Evolutionary conservation across 2,329 filamentous ascomycete genomes (phyloP).

Genomic region (Torrubiella hemipterigena): DNA sequence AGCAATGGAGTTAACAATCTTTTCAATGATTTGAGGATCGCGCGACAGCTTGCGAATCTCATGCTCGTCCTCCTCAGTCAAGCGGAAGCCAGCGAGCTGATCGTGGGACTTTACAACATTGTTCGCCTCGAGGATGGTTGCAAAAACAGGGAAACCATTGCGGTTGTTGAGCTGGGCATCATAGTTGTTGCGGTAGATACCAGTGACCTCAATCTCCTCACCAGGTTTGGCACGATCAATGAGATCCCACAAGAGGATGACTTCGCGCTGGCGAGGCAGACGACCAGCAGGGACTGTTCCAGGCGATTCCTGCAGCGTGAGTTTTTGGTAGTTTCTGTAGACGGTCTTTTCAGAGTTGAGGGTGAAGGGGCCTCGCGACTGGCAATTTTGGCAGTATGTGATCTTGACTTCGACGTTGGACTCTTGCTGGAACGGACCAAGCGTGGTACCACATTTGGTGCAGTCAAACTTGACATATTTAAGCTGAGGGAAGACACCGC

Average conservation of each 20-base stretch:
- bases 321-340: constrained; percentile 96
- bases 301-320: constrained; percentile 93
- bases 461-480: constrained; percentile 99
- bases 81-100: constrained; percentile 87
- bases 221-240: constrained; percentile 96
- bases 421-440: constrained; percentile 96
- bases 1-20: constrained; percentile 84
- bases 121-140: constrained; percentile 94
- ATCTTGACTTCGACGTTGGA: constrained; percentile 94
- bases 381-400: constrained; percentile 91
- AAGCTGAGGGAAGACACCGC: constrained; percentile 91
- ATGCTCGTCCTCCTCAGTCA: constrained; percentile 91
- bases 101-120: constrained; percentile 96
- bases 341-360: constrained; percentile 96
- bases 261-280: constrained; percentile 83
- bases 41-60: constrained; percentile 78
- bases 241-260: constrained; percentile 91
- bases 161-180: constrained; percentile 96
- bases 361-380: constrained; percentile 87
- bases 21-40: constrained; percentile 86
- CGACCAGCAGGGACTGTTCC: constrained; percentile 94
- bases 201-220: constrained; percentile 94
- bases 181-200: constrained; percentile 96
- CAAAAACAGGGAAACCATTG: constrained; percentile 96
- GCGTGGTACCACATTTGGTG: constrained; percentile 77